Percentiles rank a stretch among this genome's conserved stretches.
Evolutionary conservation across 148 eudicot species (phyloP).

Genomic region (Talinum fruticosum): DNA sequence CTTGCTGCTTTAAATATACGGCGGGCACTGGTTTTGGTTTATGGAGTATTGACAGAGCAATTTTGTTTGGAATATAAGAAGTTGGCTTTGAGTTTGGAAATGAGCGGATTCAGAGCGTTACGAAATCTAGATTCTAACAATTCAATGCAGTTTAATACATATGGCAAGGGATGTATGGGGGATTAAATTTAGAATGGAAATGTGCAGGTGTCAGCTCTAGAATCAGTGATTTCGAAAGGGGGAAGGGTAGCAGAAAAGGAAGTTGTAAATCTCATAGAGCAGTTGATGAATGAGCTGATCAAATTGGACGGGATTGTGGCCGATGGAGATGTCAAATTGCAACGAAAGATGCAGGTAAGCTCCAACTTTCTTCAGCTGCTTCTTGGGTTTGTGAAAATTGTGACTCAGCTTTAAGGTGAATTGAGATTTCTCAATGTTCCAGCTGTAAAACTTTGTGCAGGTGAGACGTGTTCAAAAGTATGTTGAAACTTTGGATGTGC

Average conservation of each 20-base stretch:
- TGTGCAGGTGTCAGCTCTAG: conserved; percentile 67
- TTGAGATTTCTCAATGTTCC: not conserved
- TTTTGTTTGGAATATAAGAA: not conserved
- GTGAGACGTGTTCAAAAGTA: conserved; percentile 80
- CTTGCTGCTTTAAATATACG: not conserved
- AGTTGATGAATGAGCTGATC: conserved; percentile 77
- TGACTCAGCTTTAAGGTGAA: not conserved
- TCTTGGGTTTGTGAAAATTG: not conserved
- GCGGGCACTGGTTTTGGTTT: not conserved
- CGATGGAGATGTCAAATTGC: conserved; percentile 79
- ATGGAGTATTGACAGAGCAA: not conserved
- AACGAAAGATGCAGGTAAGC: conserved; percentile 83
- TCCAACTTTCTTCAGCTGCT: not conserved
- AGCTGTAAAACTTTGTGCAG: conserved; percentile 27
- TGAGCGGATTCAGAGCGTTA: not conserved
- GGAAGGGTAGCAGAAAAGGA: conserved; percentile 68
- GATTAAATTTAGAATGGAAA: conserved; percentile 15
- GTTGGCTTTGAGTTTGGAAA: conserved; percentile 2
- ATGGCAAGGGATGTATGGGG: not conserved
- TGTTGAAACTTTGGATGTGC: conserved; percentile 75
- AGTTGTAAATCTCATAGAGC: conserved; percentile 51
- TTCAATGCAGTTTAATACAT: not conserved
- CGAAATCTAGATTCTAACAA: not conserved
- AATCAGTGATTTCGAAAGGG: conserved; percentile 61
- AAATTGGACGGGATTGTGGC: conserved; percentile 65